These are phyloP conservation scores for Gynandropsis gynandra DNA, from an alignment of 345 rosid species.

Conservation along the genomic window DNA sequence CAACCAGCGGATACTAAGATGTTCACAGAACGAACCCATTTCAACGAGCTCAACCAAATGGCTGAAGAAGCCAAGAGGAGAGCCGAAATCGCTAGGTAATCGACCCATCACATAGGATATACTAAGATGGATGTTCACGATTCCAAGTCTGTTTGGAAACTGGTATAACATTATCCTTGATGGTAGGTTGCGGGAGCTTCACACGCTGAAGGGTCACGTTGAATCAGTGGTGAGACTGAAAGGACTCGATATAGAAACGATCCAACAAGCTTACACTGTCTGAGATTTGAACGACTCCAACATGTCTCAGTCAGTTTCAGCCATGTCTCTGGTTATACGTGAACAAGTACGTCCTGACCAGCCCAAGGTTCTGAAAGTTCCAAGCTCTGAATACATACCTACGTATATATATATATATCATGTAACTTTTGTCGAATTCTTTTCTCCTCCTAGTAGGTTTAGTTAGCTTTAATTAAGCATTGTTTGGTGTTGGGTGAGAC, in stretches of 20 bases:
- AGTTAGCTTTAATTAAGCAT: too few relatives aligned
- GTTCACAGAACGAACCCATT: conserved; percentile 79
- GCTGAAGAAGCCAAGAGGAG: conserved; percentile 98
- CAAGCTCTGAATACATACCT: too few relatives aligned
- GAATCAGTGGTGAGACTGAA: conserved; percentile 88
- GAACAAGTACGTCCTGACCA: neutral
- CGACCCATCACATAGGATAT: too few relatives aligned
- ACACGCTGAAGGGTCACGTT: conserved; percentile 77
- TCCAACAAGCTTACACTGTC: conserved; percentile 78
- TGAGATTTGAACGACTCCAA: conserved; percentile 29
- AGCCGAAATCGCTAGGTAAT: conserved; percentile 96
- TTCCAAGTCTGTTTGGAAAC: too few relatives aligned
- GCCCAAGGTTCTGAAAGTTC: too few relatives aligned
- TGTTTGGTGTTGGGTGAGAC: too few relatives aligned
- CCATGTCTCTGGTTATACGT: too few relatives aligned
- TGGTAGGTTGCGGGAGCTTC: conserved; percentile 72
- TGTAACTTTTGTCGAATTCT: too few relatives aligned
- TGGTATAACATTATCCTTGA: conserved; percentile 5
- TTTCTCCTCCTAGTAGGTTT: too few relatives aligned
- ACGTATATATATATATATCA: too few relatives aligned
- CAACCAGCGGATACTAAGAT: conserved; percentile 89
- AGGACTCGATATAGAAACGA: conserved; percentile 76
- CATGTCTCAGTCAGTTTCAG: conserved; percentile 1
- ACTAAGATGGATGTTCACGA: too few relatives aligned
- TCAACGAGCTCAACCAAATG: conserved; percentile 85